Percentiles rank a stretch among this genome's conserved stretches.
phyloP scores from a whole-genome alignment of 805 yeast genomes.

The Torulaspora indica region DNA sequence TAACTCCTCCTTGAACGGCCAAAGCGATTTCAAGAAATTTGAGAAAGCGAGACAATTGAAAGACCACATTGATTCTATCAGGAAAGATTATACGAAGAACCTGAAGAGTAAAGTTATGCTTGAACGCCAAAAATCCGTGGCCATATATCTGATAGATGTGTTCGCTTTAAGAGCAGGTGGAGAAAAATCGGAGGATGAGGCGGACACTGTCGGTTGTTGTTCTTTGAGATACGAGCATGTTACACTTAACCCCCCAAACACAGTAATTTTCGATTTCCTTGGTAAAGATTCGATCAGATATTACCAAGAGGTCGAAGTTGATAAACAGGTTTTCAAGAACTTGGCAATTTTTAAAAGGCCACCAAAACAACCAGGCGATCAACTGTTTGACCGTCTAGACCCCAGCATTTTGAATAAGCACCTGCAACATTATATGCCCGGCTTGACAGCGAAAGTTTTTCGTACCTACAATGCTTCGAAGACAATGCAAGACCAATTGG shows the following conservation, averaged over 20 bases:
- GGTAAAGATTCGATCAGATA: constrained; percentile 94
- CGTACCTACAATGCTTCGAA: constrained; percentile 96
- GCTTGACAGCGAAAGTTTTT: constrained; percentile 92
- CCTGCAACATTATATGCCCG: constrained; percentile 84
- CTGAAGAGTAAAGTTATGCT: constrained; percentile 73
- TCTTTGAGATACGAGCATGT: constrained; percentile 88
- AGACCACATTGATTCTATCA: constrained; percentile 62
- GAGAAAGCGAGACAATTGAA: constrained; percentile 88
- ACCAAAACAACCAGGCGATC: constrained; percentile 90
- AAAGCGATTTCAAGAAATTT: constrained; percentile 84
- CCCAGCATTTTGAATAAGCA: constrained; percentile 80
- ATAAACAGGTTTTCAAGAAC: constrained; percentile 86
- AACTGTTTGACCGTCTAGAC: constrained; percentile 83
- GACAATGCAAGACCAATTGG: constrained; percentile 94
- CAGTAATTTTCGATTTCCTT: constrained; percentile 82
- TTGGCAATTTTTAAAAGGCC: constrained; percentile 78
- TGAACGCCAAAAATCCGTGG: constrained; percentile 88
- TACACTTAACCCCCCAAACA: constrained; percentile 76
- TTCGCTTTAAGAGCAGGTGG: constrained; percentile 98
- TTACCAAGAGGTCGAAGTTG: constrained; percentile 89
- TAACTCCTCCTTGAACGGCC: constrained; percentile 84
- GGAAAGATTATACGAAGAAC: constrained; percentile 67
- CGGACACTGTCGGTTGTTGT: constrained; percentile 97
- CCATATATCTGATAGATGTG: constrained; percentile 85
- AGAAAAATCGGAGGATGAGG: constrained; percentile 94